These are phyloP conservation scores for Penicillium thymicola DNA, from an alignment of 2,329 filamentous ascomycete genomes.

Conservation along the genomic window DNA sequence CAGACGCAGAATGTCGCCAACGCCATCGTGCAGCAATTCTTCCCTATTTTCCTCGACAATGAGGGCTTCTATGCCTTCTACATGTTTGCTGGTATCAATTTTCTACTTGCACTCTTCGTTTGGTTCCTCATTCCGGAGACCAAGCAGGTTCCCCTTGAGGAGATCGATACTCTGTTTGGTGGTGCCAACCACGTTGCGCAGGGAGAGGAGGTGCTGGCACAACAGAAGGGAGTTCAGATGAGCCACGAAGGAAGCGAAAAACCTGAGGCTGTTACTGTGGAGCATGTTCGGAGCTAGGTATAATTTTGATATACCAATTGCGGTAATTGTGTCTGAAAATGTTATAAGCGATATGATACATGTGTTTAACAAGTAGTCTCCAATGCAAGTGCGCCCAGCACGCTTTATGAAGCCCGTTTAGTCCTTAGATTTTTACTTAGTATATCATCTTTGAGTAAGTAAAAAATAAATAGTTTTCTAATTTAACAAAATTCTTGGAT, in stretches of 20 bases:
- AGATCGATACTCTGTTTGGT: constrained; percentile 40
- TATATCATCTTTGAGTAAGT: not conserved
- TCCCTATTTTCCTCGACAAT: constrained; percentile 64
- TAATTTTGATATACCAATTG: not conserved
- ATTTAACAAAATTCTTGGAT: not conserved
- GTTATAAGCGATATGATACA: not conserved
- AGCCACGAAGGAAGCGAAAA: constrained; percentile 14
- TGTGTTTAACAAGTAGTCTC: not conserved
- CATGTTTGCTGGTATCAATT: constrained; percentile 53
- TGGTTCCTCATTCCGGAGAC: constrained; percentile 54
- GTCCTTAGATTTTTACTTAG: not conserved
- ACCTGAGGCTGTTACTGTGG: constrained; percentile 21
- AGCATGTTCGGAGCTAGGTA: constrained; percentile 17
- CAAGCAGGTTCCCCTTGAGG: constrained; percentile 42
- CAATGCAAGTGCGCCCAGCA: constrained; percentile 5
- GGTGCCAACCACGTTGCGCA: constrained; percentile 36
- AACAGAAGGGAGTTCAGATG: constrained; percentile 22
- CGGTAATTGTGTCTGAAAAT: not conserved
- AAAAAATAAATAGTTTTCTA: not conserved
- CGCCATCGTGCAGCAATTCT: constrained; percentile 67
- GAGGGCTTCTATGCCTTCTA: constrained; percentile 56
- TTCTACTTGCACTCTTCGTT: constrained; percentile 50
- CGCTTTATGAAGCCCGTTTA: not conserved
- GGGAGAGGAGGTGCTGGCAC: constrained; percentile 31
- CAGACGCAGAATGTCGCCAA: constrained; percentile 64